Percentiles rank a stretch among this genome's conserved stretches.
Conservation (phyloP, 2,329 filamentous ascomycete genomes). For the Elsinoe batatas region DNA sequence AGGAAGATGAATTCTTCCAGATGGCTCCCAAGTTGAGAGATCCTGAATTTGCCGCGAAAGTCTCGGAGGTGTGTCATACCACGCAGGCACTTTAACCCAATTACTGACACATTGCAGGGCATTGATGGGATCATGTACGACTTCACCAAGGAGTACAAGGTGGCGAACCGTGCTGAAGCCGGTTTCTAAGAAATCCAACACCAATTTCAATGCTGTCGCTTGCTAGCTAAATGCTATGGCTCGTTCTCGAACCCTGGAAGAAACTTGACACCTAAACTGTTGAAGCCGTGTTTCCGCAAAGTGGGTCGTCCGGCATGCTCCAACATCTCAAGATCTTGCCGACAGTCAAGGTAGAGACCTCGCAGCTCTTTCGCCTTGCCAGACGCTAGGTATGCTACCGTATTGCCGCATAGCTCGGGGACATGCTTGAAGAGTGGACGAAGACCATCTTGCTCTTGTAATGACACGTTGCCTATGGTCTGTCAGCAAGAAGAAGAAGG, state of each 20-base stretch:
- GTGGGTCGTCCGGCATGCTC: background rate
- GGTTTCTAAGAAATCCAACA: background rate
- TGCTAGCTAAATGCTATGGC: background rate
- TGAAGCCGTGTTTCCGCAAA: background rate
- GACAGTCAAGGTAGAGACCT: background rate
- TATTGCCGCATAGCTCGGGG: background rate
- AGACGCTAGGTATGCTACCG: background rate
- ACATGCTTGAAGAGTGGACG: background rate
- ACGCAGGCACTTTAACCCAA: too few species aligned
- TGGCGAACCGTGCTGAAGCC: background rate
- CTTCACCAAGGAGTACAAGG: background rate
- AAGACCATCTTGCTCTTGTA: background rate
- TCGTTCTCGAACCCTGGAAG: background rate
- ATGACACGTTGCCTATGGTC: background rate
- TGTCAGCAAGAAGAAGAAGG: background rate
- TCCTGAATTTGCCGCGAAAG: background rate
- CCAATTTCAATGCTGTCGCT: too few species aligned
- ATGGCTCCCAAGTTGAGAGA: background rate
- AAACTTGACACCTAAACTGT: background rate
- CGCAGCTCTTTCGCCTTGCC: background rate
- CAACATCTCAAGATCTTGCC: background rate
- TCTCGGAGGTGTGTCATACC: background rate
- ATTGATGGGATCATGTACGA: slow-evolving; percentile 2
- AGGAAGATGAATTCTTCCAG: slow-evolving; percentile 4
- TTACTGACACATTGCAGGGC: background rate